Evolutionary conservation across 345 rosid species (phyloP).

Genomic region (Linum trigynum): DNA sequence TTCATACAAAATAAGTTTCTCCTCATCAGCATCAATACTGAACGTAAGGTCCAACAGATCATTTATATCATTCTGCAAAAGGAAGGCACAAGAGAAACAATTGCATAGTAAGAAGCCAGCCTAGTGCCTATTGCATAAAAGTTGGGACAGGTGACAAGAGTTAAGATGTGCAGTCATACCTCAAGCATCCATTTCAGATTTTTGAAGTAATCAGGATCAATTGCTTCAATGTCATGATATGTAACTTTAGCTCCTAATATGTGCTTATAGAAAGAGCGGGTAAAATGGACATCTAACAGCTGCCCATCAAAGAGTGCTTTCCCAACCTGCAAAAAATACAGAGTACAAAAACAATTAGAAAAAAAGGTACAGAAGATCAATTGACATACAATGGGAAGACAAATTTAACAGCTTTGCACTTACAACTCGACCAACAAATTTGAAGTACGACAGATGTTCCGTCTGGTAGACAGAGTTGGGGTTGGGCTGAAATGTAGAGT

Average conservation of each 20-base stretch:
- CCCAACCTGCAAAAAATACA: constrained; percentile 56
- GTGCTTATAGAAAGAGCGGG: constrained; percentile 97
- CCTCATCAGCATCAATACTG: constrained; percentile 97
- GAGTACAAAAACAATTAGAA: constrained; percentile 8
- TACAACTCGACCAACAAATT: constrained; percentile 94
- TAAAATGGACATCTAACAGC: constrained; percentile 91
- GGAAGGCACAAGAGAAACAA: background rate
- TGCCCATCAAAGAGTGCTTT: constrained; percentile 96
- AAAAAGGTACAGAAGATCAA: background rate
- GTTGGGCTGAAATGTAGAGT: constrained; percentile 95
- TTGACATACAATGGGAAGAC: constrained; percentile 1
- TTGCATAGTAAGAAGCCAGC: background rate
- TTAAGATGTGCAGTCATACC: constrained; percentile 31
- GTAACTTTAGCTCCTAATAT: constrained; percentile 84
- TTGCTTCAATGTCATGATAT: constrained; percentile 94
- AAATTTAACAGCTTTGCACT: constrained; percentile 24
- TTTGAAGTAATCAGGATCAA: constrained; percentile 84
- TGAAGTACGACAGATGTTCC: constrained; percentile 96
- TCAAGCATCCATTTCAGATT: constrained; percentile 96
- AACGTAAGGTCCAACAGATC: constrained; percentile 81
- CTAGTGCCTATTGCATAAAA: too few species aligned
- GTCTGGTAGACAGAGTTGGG: constrained; percentile 96
- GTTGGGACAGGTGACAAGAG: background rate
- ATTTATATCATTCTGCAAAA: constrained; percentile 73
- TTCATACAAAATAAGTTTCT: constrained; percentile 77